Conservation (phyloP, 805 yeast genomes). For the Naumovozyma baii region DNA sequence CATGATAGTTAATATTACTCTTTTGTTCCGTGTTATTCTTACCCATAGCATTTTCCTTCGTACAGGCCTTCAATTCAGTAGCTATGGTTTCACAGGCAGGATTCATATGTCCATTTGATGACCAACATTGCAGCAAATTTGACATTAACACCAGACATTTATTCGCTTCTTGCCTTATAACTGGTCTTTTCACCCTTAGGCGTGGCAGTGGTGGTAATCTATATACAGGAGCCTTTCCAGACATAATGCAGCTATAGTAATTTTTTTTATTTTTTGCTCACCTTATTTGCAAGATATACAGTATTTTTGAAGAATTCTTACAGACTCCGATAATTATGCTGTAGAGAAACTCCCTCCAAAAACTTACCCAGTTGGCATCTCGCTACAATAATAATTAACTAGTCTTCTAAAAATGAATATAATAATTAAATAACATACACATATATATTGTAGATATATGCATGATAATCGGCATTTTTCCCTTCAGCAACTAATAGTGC, state of each 20-base stretch:
- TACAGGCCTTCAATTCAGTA: constrained; percentile 63
- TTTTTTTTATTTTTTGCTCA: not conserved
- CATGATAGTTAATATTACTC: constrained; percentile 44
- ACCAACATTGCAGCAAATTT: constrained; percentile 87
- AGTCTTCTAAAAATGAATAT: too few relatives aligned
- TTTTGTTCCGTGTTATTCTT: constrained; percentile 20
- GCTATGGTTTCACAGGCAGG: constrained; percentile 56
- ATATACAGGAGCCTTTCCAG: constrained; percentile 32
- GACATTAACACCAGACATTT: constrained; percentile 78
- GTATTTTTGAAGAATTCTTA: too few relatives aligned
- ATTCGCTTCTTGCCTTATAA: constrained; percentile 47
- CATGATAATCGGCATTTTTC: too few relatives aligned
- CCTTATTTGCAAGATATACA: not conserved
- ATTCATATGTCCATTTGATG: constrained; percentile 82
- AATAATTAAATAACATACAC: too few relatives aligned
- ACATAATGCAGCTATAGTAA: constrained; percentile 13
- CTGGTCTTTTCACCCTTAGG: constrained; percentile 58
- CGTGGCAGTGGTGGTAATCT: constrained; percentile 66
- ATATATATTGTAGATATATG: too few relatives aligned
- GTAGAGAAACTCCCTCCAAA: too few relatives aligned
- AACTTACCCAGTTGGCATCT: too few relatives aligned
- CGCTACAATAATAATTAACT: too few relatives aligned
- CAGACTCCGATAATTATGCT: too few relatives aligned
- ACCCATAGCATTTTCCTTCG: constrained; percentile 35
- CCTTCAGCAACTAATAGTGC: not conserved